Evolutionary conservation across 2,329 filamentous ascomycete genomes (phyloP).

Genomic region (Cytospora chrysosperma): DNA sequence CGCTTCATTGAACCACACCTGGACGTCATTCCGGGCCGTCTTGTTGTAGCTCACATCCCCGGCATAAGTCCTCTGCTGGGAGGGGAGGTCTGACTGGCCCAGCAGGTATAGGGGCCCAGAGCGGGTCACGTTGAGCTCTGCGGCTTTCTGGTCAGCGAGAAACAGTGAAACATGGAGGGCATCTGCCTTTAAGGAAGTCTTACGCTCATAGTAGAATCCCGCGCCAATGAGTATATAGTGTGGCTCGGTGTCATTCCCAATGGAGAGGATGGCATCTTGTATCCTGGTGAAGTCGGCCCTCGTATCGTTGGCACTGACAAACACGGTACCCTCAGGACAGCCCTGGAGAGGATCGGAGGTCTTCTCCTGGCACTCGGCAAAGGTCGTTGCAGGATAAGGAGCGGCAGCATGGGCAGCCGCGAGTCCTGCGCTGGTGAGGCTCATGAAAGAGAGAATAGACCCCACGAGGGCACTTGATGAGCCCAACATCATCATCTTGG

Average conservation of each 20-base stretch:
- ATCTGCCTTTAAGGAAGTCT: no score
- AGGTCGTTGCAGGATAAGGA: conserved; percentile 31
- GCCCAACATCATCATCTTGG: conserved; percentile 16
- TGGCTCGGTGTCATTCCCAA: conserved; percentile 41
- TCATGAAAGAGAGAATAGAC: conserved; percentile 16
- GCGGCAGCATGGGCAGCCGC: conserved; percentile 18
- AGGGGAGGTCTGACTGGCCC: conserved; percentile 51
- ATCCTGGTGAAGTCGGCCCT: conserved; percentile 40
- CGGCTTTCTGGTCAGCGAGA: neutral
- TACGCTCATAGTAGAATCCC: conserved; percentile 58
- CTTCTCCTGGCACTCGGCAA: conserved; percentile 34
- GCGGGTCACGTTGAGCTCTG: conserved; percentile 62
- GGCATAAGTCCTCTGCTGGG: conserved; percentile 34
- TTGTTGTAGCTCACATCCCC: conserved; percentile 43
- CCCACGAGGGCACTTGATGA: conserved; percentile 14
- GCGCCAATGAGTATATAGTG: conserved; percentile 59
- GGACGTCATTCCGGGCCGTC: conserved; percentile 45
- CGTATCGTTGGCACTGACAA: conserved; percentile 38
- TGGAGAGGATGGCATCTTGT: conserved; percentile 41
- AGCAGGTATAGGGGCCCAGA: conserved; percentile 59
- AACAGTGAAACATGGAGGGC: no score
- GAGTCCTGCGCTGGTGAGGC: conserved; percentile 19
- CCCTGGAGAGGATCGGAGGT: conserved; percentile 36
- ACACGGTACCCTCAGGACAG: conserved; percentile 42
- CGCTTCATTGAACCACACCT: conserved; percentile 57